Percentiles rank a stretch among this genome's conserved stretches.
These are phyloP conservation scores for Phaeosphaeriaceae sp. DNA, from an alignment of 2,329 filamentous ascomycete species.

Conservation along the genomic window DNA sequence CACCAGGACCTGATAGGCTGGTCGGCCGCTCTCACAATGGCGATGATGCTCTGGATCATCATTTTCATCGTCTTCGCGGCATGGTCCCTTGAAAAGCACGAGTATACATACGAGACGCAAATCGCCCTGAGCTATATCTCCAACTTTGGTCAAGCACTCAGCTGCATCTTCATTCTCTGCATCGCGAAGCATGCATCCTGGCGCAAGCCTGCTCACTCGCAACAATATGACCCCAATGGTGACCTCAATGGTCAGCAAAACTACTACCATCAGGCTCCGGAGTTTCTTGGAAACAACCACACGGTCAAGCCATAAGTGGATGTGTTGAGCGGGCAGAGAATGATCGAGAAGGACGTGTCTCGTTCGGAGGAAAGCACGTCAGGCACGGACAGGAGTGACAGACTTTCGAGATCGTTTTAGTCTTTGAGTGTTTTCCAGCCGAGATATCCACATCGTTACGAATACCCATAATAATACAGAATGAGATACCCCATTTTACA, in stretches of 20 bases:
- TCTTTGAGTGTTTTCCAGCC: background rate
- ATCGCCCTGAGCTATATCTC: conserved; percentile 20
- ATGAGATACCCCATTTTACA: background rate
- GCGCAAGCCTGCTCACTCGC: background rate
- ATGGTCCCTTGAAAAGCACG: background rate
- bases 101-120: conserved; percentile 4
- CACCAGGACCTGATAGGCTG: conserved; percentile 27
- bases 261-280: conserved; percentile 25
- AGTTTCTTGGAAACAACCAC: conserved; percentile 7
- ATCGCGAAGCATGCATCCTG: conserved; percentile 29
- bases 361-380: background rate
- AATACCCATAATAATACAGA: background rate
- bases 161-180: conserved; percentile 27
- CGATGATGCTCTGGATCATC: conserved; percentile 27
- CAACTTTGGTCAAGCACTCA: conserved; percentile 23
- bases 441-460: background rate
- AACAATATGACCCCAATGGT: conserved; percentile 17
- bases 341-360: background rate
- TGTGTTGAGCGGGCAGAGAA: background rate
- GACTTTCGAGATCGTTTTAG: background rate
- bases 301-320: background rate
- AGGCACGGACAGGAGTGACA: background rate
- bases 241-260: conserved; percentile 12
- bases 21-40: conserved; percentile 21
- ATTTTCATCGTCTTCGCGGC: conserved; percentile 19